Base-by-base conservation (phyloP, 768 basidiomycete genomes). In the Russula vinacea region DNA sequence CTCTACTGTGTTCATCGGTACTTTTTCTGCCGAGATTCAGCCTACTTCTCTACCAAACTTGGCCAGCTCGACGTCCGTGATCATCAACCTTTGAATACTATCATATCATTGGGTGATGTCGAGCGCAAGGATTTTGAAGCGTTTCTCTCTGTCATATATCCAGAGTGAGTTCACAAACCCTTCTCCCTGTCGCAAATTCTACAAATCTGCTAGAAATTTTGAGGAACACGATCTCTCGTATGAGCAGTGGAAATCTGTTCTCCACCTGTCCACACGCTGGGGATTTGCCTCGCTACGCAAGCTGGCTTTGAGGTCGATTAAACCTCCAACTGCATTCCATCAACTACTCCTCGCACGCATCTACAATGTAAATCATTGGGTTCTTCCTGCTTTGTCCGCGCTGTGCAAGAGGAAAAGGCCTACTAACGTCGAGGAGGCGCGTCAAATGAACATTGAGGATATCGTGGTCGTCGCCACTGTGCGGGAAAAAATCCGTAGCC, bases 181-280 rank as follows among this genome's bases (percentile, higher is more conserved):
- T 24, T 24, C 22, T 9, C 9, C 29, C 17, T 33, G 1, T 8
- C 49, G 19, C 19, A 9, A 16, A 39, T 42, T 45, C 10, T 32
- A 19, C 8, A 1, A 9, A 8, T 29, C 29, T 29, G 29, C 2
- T 42, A 67, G 66, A 26, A 17, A 60, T n/a, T 65, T 67, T 14
- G 66, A 56, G 7, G 13, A 29, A 6, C 22, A 14, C 3, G n/a
- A 39, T 13, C 63, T 60, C 19, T 67, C 66, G 0, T 70, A 66
- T n/a, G 69, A 70, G 35, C 51, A 69, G 40, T 73, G 73, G 70
- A 65, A 65, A 17, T 71, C 73, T 7, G 69, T 74, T 24, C 67
- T 74, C 33, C 58, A 70, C 33, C 44, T 71, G 26, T 68, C 72
- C 5, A 64, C 71, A 62, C 75, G 22, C 51, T 79, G 35, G 76